A percentile compares a stretch with the other conserved stretches of the same genome.
Evolutionary conservation across 768 basidiomycete genomes (phyloP).

Genomic region (Leccinellum luteum): DNA sequence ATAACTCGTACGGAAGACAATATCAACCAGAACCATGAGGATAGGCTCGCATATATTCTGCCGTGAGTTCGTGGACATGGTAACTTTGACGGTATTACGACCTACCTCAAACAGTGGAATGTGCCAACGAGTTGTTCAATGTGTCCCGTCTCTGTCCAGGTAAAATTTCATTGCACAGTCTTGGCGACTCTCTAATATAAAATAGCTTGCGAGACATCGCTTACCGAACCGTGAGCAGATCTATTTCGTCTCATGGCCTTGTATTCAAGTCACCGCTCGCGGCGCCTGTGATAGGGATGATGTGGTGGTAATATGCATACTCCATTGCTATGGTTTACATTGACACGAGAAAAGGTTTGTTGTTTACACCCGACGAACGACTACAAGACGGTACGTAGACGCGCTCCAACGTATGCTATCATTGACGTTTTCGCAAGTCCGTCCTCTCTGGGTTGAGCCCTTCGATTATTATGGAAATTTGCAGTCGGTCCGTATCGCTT

Average conservation of each 20-base stretch:
- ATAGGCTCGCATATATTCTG: constrained; percentile 88
- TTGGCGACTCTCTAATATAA: constrained; percentile 3
- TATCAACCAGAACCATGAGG: not conserved
- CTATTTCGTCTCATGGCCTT: not conserved
- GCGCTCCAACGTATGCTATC: not conserved
- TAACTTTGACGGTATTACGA: not conserved
- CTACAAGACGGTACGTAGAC: constrained; percentile 78
- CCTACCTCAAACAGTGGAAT: constrained; percentile 53
- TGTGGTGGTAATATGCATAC: constrained; percentile 47
- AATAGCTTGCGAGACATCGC: constrained; percentile 74
- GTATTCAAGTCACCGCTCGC: not conserved
- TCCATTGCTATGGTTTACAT: not conserved
- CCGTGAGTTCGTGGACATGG: constrained; percentile 37
- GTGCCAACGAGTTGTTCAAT: constrained; percentile 82
- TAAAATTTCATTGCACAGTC: constrained; percentile 18
- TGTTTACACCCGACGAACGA: constrained; percentile 85
- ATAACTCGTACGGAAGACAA: not conserved
- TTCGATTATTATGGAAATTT: constrained; percentile 75
- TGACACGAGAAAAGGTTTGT: constrained; percentile 52
- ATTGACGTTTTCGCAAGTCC: constrained; percentile 47
- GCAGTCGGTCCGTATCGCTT: constrained; percentile 54
- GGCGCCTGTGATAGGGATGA: constrained; percentile 41
- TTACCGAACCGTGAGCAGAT: constrained; percentile 69
- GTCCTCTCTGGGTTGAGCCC: constrained; percentile 81
- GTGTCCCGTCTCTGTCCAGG: constrained; percentile 78